Percentiles rank a stretch among this genome's conserved stretches.
Evolutionary conservation across 148 eudicot genomes (phyloP).

Genomic region (Fagopyrum esculentum): DNA sequence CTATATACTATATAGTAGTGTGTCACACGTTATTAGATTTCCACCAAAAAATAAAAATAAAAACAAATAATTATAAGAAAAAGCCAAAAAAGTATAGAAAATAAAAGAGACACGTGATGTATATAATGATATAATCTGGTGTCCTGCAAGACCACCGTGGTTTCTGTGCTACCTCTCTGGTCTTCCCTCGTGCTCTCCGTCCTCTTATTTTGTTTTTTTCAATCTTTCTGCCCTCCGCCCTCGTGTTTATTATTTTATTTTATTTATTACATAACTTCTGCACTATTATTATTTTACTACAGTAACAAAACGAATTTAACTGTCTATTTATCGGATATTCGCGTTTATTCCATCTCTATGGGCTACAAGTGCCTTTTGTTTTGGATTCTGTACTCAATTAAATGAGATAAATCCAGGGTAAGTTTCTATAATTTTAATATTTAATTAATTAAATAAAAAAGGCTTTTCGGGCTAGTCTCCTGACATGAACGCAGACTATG

Average conservation of each 20-base stretch:
- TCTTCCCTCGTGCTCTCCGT: neutral
- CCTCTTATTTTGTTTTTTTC: neutral
- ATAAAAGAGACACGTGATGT: neutral
- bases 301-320: neutral
- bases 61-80: no score
- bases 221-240: neutral
- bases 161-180: neutral
- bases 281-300: no score
- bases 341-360: neutral
- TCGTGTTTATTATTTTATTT: neutral
- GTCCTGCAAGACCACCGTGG: conserved; percentile 8
- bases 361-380: no score
- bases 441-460: no score
- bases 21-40: no score
- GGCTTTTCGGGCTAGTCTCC: neutral
- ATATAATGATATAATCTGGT: neutral
- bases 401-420: neutral
- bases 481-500: no score
- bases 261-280: neutral
- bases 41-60: no score
- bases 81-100: neutral
- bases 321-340: neutral
- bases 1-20: no score
- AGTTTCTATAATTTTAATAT: no score
- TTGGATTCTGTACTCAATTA: neutral